A percentile compares a stretch with the other conserved stretches of the same genome.
phyloP scores from a whole-genome alignment of 1,284 basidiomycete genomes.

The Veloporphyrellus conicus region DNA sequence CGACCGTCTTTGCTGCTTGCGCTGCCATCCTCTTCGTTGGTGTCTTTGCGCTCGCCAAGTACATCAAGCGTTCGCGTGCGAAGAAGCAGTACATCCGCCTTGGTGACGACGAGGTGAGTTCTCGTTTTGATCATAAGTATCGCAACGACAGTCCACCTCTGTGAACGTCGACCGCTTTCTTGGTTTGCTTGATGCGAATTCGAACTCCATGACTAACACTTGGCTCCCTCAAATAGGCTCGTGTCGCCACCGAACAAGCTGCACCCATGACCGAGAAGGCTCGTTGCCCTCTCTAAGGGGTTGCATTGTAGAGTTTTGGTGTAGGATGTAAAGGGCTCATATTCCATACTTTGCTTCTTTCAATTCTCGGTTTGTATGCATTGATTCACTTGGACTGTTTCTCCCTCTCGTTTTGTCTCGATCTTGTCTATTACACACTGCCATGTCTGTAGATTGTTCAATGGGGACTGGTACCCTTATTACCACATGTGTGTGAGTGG shows the following conservation, averaged over 20 bases:
- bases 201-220: constrained; percentile 12
- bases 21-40: constrained; percentile 45
- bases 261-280: constrained; percentile 32
- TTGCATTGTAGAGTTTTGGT: neutral
- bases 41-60: constrained; percentile 40
- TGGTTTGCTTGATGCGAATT: constrained; percentile 1
- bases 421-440: constrained; percentile 11
- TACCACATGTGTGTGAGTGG: neutral
- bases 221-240: constrained; percentile 15
- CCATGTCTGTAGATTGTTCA: constrained; percentile 21
- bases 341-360: constrained; percentile 6
- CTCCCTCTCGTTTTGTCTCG: constrained; percentile 2
- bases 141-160: constrained; percentile 11
- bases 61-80: constrained; percentile 42
- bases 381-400: constrained; percentile 23
- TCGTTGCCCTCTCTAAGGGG: constrained; percentile 23
- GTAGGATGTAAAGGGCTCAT: neutral
- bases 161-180: constrained; percentile 3
- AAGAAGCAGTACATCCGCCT: constrained; percentile 49
- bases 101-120: constrained; percentile 57
- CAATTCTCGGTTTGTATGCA: constrained; percentile 18
- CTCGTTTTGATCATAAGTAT: constrained; percentile 4
- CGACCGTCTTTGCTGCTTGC: constrained; percentile 43
- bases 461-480: constrained; percentile 26
- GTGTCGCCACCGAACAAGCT: constrained; percentile 14